Conservation (phyloP, 106 monocot genomes). For the Platanthera zijinensis region DNA sequence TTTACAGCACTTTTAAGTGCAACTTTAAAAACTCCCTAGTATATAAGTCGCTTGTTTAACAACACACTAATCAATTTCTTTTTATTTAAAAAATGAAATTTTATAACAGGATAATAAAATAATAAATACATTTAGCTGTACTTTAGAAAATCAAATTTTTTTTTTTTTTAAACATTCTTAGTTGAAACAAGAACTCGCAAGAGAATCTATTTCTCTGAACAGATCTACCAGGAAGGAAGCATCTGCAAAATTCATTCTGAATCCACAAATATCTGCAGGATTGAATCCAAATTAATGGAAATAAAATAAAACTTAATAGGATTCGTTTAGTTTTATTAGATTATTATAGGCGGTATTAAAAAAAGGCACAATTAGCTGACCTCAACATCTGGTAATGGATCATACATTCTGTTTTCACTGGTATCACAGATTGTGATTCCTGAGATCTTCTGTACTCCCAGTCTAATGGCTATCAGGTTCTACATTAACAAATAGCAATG, state of each 20-base stretch:
- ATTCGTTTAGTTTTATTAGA: neutral
- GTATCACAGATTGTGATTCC: constrained; percentile 58
- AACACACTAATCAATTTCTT: too few species aligned
- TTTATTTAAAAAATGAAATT: too few species aligned
- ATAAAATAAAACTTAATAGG: neutral
- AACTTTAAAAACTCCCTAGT: too few species aligned
- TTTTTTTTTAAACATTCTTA: too few species aligned
- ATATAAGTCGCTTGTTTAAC: too few species aligned
- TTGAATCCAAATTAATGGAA: neutral
- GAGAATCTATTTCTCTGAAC: neutral
- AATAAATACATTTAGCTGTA: too few species aligned
- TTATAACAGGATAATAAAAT: too few species aligned
- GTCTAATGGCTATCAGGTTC: constrained; percentile 60
- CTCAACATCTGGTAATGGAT: constrained; percentile 75
- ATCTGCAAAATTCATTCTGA: constrained; percentile 16
- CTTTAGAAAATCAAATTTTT: too few species aligned
- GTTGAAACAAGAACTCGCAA: neutral
- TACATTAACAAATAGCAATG: constrained; percentile 14
- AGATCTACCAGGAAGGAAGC: neutral
- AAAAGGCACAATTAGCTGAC: constrained; percentile 13
- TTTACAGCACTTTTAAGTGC: too few species aligned
- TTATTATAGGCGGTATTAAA: neutral
- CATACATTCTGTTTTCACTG: constrained; percentile 37
- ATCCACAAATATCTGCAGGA: constrained; percentile 62
- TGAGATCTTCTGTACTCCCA: constrained; percentile 66